Percentiles rank a stretch among this genome's conserved stretches.
Evolutionary conservation across 177 flowering plant genomes (phyloP).

Genomic region (Vitis hybrid): DNA sequence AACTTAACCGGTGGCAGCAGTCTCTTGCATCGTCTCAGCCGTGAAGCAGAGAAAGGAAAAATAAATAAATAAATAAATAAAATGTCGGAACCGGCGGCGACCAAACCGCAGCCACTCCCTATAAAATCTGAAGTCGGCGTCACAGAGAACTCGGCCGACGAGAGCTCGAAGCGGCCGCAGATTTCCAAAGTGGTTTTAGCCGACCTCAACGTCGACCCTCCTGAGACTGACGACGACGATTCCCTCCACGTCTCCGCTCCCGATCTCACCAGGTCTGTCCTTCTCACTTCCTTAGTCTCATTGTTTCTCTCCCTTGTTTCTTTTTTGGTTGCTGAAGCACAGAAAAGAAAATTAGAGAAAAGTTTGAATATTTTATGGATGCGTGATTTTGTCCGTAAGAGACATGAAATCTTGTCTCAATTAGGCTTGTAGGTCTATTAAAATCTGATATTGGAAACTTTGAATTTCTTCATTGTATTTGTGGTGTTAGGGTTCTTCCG

Average conservation of each 20-base stretch:
- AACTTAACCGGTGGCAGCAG: no score
- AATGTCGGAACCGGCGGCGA: constrained; percentile 16
- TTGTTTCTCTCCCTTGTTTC: background rate
- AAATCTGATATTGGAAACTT: no score
- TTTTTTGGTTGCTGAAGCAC: background rate
- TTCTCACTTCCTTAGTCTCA: background rate
- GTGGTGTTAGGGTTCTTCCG: no score
- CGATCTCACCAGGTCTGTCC: constrained; percentile 26
- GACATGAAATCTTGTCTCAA: no score
- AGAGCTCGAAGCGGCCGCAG: constrained; percentile 20
- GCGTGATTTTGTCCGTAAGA: no score
- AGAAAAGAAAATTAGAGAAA: background rate
- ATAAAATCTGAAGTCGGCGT: constrained; percentile 19
- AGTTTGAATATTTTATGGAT: background rate
- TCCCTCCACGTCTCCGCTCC: constrained; percentile 21
- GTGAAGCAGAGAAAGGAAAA: no score
- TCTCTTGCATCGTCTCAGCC: no score
- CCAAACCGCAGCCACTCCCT: constrained; percentile 5
- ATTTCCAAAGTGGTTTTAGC: constrained; percentile 48
- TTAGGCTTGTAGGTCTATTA: no score
- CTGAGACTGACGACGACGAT: constrained; percentile 53
- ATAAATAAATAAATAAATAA: no score
- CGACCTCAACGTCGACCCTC: constrained; percentile 82
- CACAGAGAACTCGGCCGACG: constrained; percentile 19
- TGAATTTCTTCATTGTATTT: no score